Evolutionary conservation across 2,329 filamentous ascomycete species (phyloP).

Genomic region (Periconia digitata): DNA sequence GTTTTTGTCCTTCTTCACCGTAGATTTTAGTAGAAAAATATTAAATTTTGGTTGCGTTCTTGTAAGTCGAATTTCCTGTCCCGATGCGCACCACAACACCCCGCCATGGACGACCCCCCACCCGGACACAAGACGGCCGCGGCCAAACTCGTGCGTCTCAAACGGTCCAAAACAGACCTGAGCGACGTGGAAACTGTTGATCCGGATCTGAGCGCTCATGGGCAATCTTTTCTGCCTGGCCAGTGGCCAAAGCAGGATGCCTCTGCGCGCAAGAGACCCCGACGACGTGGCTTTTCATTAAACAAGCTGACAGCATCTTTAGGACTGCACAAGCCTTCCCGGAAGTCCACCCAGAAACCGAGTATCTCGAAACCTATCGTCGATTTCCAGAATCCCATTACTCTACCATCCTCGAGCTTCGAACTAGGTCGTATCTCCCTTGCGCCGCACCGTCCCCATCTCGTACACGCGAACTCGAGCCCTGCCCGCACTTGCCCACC

Average conservation of each 20-base stretch:
- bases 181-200: conserved; percentile 21
- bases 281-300: conserved; percentile 30
- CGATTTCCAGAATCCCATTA: conserved; percentile 18
- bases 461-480: neutral
- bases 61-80: neutral
- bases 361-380: conserved; percentile 30
- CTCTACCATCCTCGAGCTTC: conserved; percentile 10
- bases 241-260: conserved; percentile 14
- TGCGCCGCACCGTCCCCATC: neutral
- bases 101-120: neutral
- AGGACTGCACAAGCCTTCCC: conserved; percentile 22
- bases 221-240: conserved; percentile 11
- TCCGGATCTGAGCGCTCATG: neutral
- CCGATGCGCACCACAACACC: neutral
- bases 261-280: conserved; percentile 8
- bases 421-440: conserved; percentile 11
- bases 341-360: conserved; percentile 21
- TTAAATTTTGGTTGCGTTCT: conserved; percentile 8
- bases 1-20: conserved; percentile 31
- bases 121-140: neutral
- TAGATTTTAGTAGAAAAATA: conserved; percentile 14
- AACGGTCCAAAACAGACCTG: conserved; percentile 20
- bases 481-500: conserved; percentile 6
- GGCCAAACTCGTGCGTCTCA: conserved; percentile 14
- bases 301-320: conserved; percentile 30